Evolutionary conservation across 2,329 filamentous ascomycete species (phyloP), one percentile per base, ranked within the genome.

Genomic region (Cordyceps fumosorosea): DNA sequence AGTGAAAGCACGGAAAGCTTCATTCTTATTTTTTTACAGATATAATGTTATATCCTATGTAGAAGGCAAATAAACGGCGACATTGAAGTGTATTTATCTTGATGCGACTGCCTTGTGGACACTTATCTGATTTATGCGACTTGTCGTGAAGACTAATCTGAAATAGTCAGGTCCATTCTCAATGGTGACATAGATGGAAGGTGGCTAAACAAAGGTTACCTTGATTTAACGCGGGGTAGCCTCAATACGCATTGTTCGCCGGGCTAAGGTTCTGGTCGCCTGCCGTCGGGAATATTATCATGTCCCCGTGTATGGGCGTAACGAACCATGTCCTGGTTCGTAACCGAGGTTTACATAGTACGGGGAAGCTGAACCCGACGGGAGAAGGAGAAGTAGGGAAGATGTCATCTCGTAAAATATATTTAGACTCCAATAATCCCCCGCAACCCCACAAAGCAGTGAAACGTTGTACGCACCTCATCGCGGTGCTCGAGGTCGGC

Each of bases 81-180:
- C 2, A 3, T 11, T 11, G 8, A 16, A 22, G 34, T 11, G 14
- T 51, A 59, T 44, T 51, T 51, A 59, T 44, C 34, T 5, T 26
- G 10, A 42, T 26, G 12, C 29, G 20, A 37, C 3, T 20, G 16
- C 11, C 11, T n/a, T 29, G 29, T 44, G 11, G 40, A 29, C 32
- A 59, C 56, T 59, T 51, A 37, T 58, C 56, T 51, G 32, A 51
- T 29, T 29, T 7, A 29, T 29, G 29, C 29, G 29, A 5, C 8
- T 16, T 16, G 11, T n/a, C 29, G 29, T 51, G 5, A 50, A 29
- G 20, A 59, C 56, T 59, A 59, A 48, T 59, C 56, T 51, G 32
- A 51, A 59, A 59, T 51, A 59, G 56, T 51, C 56, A 59, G 56
- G 56, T 59, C 20, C n/a, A 40, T 59, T 18, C 16, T 12, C 47